Evolutionary conservation across 164 flowering plant species (phyloP).

Genomic region (Stephania yunnanensis): DNA sequence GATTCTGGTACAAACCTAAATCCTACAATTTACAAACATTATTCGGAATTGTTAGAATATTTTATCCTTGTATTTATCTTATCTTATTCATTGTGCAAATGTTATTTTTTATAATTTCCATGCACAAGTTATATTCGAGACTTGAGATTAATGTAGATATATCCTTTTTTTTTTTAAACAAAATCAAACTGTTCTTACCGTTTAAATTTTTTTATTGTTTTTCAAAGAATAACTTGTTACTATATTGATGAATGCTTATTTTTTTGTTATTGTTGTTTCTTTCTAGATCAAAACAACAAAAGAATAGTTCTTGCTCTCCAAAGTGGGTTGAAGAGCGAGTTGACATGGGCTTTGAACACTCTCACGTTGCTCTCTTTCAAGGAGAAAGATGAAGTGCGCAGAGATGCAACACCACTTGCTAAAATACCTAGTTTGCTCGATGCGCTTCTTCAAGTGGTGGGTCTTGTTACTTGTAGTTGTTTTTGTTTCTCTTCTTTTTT

Average conservation of each 20-base stretch:
- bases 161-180: too few relatives aligned
- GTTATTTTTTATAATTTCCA: background rate
- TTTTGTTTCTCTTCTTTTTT: background rate
- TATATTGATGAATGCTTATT: background rate
- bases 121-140: background rate
- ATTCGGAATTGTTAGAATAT: too few relatives aligned
- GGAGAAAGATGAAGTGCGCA: conserved; percentile 89
- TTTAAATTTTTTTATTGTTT: background rate
- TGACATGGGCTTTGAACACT: conserved; percentile 92
- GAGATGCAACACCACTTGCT: conserved; percentile 88
- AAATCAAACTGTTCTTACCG: too few relatives aligned
- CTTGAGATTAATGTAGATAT: background rate
- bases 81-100: too few relatives aligned
- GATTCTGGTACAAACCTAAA: too few relatives aligned
- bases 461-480: conserved; percentile 18
- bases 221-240: background rate
- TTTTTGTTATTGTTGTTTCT: background rate
- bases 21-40: too few relatives aligned
- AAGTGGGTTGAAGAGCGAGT: conserved; percentile 95
- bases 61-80: too few relatives aligned
- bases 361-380: conserved; percentile 96
- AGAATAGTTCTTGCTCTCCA: conserved; percentile 92
- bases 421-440: conserved; percentile 89
- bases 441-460: conserved; percentile 94
- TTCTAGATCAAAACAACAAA: conserved; percentile 83